These are phyloP conservation scores for Chlamydomonas applanata DNA, from an alignment of 139 green algal genomes.

Conservation along the genomic window DNA sequence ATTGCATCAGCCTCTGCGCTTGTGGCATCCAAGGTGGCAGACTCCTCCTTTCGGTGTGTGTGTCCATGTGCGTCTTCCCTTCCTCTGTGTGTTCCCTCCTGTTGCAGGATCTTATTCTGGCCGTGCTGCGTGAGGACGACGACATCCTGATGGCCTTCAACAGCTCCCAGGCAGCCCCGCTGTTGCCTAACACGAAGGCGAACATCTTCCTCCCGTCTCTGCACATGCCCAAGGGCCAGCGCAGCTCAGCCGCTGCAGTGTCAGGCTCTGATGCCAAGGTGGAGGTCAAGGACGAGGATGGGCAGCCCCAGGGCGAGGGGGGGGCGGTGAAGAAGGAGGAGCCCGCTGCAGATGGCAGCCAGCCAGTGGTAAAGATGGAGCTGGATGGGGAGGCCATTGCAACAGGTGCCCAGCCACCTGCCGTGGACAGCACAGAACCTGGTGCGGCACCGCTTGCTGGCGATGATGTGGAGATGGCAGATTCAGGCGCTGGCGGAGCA, in stretches of 20 bases:
- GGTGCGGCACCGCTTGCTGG: constrained; percentile 1
- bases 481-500: neutral
- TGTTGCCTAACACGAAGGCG: constrained; percentile 51
- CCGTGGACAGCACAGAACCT: neutral
- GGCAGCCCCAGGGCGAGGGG: neutral
- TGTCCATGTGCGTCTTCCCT: neutral
- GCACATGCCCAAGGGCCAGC: neutral
- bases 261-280: neutral
- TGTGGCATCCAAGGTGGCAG: no score
- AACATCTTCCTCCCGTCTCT: constrained; percentile 36
- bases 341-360: neutral
- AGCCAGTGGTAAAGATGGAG: constrained; percentile 17
- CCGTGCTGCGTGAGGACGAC: constrained; percentile 79
- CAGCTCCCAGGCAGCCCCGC: constrained; percentile 72
- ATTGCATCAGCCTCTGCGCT: no score
- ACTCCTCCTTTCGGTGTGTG: no score
- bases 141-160: constrained; percentile 90
- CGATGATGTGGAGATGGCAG: no score
- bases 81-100: no score
- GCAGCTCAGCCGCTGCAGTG: constrained; percentile 6
- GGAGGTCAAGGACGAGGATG: constrained; percentile 5
- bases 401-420: neutral
- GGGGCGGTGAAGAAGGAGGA: neutral
- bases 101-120: constrained; percentile 83
- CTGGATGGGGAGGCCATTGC: neutral